Conservation (phyloP, 345 rosid species). For the Clausena lansium region DNA sequence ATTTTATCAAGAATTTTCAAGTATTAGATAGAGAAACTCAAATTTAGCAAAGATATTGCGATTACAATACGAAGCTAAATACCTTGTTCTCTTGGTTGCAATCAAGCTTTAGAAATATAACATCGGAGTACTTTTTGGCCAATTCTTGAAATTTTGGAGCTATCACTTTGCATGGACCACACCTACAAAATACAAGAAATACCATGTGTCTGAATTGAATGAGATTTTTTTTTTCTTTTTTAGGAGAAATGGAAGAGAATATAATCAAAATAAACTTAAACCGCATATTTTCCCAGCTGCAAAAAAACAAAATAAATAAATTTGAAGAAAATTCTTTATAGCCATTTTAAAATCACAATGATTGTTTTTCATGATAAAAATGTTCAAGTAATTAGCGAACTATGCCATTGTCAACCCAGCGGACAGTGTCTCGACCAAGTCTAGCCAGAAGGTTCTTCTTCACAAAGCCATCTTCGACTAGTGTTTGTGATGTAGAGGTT, state of each 20-base stretch:
- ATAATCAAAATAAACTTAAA: background rate
- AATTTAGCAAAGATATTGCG: background rate
- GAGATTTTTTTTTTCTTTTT: too few relatives aligned
- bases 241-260: too few relatives aligned
- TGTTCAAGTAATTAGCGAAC: background rate
- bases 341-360: background rate
- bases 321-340: background rate
- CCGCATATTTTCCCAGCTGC: background rate
- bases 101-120: constrained; percentile 87
- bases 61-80: background rate
- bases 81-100: constrained; percentile 94
- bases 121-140: constrained; percentile 72
- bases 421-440: background rate
- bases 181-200: constrained; percentile 38
- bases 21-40: background rate
- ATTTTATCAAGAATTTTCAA: background rate
- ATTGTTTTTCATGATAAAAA: background rate
- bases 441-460: background rate
- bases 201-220: background rate
- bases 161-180: constrained; percentile 94
- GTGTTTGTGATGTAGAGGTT: background rate
- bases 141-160: constrained; percentile 79
- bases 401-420: background rate
- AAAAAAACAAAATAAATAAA: too few relatives aligned
- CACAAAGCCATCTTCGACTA: background rate